Evolutionary conservation across 345 rosid genomes (phyloP).

Genomic region (Bruguiera gymnorhiza): DNA sequence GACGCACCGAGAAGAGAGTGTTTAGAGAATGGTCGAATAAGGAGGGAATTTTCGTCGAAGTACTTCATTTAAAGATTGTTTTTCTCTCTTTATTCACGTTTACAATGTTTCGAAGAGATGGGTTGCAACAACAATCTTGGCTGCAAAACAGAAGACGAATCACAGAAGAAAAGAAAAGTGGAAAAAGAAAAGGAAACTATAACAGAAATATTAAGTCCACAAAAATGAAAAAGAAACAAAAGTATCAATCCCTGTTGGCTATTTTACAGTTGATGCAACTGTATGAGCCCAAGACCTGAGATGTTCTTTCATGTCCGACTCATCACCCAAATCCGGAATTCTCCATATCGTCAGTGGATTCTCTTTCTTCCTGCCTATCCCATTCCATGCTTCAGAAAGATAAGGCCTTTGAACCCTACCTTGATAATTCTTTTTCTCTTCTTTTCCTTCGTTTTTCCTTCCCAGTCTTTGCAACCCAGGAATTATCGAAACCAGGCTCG

Average conservation of each 20-base stretch:
- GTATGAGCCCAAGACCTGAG: conserved; percentile 76
- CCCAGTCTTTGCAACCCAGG: conserved; percentile 69
- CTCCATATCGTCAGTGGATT: conserved; percentile 55
- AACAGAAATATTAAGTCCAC: background rate
- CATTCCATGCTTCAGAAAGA: conserved; percentile 81
- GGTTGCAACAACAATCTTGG: background rate
- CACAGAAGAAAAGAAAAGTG: background rate
- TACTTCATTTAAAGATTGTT: background rate
- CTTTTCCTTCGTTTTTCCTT: conserved; percentile 30
- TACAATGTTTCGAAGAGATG: background rate
- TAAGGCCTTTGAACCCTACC: conserved; percentile 48
- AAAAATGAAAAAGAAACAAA: background rate
- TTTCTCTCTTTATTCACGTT: background rate
- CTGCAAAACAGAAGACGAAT: background rate
- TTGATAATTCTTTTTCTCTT: conserved; percentile 22
- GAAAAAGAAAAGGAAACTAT: background rate
- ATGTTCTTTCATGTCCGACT: conserved; percentile 53
- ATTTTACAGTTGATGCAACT: conserved; percentile 64
- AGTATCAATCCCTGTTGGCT: background rate
- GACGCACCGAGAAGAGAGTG: no score
- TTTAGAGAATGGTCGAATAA: no score
- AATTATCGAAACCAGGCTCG: conserved; percentile 64
- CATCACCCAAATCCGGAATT: conserved; percentile 47
- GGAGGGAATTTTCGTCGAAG: no score
- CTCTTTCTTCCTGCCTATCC: conserved; percentile 31